Percentiles rank a stretch among this genome's conserved stretches.
phyloP scores from a whole-genome alignment of 192 early-diverging fungal genomes.

The Glomus cerebriforme region DNA sequence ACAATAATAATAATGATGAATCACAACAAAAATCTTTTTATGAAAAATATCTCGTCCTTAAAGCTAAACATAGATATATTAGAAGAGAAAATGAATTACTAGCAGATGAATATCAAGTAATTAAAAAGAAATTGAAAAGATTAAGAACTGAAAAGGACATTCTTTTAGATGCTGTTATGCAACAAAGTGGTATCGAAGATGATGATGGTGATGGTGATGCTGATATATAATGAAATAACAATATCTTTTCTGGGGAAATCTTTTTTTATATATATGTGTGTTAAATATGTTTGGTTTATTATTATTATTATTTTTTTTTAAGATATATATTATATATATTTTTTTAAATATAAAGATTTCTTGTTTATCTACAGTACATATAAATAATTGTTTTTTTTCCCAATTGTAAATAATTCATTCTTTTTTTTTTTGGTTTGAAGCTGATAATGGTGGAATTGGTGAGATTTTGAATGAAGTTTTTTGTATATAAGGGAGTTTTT shows the following conservation, averaged over 20 bases:
- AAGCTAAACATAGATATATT: slow-evolving; percentile 47
- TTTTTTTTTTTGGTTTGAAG: no score
- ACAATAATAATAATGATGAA: neutral
- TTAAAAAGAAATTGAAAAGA: slow-evolving; percentile 41
- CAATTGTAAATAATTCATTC: no score
- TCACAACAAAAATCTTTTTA: slow-evolving; percentile 28
- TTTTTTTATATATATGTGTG: neutral
- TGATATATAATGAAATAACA: neutral
- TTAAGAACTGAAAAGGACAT: slow-evolving; percentile 46
- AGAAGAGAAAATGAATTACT: slow-evolving; percentile 50
- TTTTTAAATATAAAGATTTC: no score
- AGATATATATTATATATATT: no score
- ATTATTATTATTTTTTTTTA: no score
- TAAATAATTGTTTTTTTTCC: no score
- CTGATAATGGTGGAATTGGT: no score
- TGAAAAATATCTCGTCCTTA: slow-evolving; percentile 43
- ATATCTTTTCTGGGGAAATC: no score
- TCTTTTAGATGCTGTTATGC: slow-evolving; percentile 45
- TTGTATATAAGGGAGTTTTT: no score
- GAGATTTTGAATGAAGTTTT: no score
- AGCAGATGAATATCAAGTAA: slow-evolving; percentile 39
- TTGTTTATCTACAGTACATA: no score
- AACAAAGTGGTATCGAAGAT: neutral
- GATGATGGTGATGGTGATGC: neutral
- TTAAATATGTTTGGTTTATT: no score